These are phyloP conservation scores for Coffea humblotiana DNA, from an alignment of 305 asterid species.

Conservation along the genomic window DNA sequence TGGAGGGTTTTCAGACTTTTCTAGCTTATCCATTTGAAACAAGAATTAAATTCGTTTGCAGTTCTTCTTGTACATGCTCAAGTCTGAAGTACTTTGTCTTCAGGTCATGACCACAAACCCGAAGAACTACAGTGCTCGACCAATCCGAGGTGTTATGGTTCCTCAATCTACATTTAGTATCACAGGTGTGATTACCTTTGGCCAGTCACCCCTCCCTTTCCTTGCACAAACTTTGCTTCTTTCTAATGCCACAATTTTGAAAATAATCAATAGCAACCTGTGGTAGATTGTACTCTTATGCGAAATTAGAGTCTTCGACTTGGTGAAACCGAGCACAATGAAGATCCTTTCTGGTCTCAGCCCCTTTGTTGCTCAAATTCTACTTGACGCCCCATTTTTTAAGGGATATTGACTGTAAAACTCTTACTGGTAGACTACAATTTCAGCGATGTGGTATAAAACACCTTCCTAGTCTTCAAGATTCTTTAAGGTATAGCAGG, in stretches of 20 bases:
- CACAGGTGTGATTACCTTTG: conserved; percentile 28
- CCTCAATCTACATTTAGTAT: conserved; percentile 54
- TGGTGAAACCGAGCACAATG: not conserved
- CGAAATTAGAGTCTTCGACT: not conserved
- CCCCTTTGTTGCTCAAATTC: no score
- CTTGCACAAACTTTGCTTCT: not conserved
- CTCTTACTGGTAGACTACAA: not conserved
- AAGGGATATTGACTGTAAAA: no score
- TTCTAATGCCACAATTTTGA: not conserved
- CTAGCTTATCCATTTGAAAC: not conserved
- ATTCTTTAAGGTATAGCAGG: not conserved
- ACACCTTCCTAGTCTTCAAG: not conserved
- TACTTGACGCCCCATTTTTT: no score
- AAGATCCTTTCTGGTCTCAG: not conserved
- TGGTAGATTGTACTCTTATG: not conserved
- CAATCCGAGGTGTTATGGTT: conserved; percentile 59
- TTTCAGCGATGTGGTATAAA: not conserved
- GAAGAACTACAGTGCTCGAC: conserved; percentile 62
- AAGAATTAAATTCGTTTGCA: not conserved
- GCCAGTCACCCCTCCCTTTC: no score
- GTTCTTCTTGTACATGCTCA: not conserved
- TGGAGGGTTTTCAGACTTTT: not conserved
- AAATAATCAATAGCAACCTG: not conserved
- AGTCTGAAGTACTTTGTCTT: not conserved
- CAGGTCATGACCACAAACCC: conserved; percentile 50